Evolutionary conservation across 192 early-diverging fungal species (phyloP).

Genomic region (Helicostylum pulchrum): DNA sequence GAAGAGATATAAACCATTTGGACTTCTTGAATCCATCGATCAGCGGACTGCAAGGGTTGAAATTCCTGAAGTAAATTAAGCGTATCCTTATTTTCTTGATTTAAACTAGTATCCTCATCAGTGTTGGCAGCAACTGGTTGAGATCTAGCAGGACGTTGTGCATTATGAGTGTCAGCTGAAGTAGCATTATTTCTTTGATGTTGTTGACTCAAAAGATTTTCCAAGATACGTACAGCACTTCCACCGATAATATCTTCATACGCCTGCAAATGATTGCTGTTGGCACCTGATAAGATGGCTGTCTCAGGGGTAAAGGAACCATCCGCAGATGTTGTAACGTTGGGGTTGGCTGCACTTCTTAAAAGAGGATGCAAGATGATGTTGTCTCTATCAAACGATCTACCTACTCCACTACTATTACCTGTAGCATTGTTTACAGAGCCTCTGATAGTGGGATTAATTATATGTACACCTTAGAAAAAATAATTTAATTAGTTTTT

Average conservation of each 20-base stretch:
- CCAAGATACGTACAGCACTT: slow-evolving; percentile 50
- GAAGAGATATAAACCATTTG: slow-evolving; percentile 66
- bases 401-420: neutral
- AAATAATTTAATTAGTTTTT: neutral
- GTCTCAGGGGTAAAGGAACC: slow-evolving; percentile 17
- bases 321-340: neutral
- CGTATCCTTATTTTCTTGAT: slow-evolving; percentile 38
- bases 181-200: slow-evolving; percentile 23
- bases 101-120: slow-evolving; percentile 36
- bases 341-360: neutral
- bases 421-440: neutral
- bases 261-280: slow-evolving; percentile 49
- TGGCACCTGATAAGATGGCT: slow-evolving; percentile 51
- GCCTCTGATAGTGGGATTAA: neutral
- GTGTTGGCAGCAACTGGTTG: slow-evolving; percentile 68
- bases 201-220: slow-evolving; percentile 39
- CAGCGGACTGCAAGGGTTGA: slow-evolving; percentile 59
- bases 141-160: slow-evolving; percentile 48
- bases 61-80: slow-evolving; percentile 63
- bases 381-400: slow-evolving; percentile 41
- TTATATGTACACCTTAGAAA: neutral
- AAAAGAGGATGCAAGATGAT: slow-evolving; percentile 63
- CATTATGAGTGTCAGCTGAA: slow-evolving; percentile 25
- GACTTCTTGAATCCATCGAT: slow-evolving; percentile 89
- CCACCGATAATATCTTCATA: slow-evolving; percentile 63